These are phyloP conservation scores for Dioscorea zingiberensis DNA, from an alignment of 106 monocot genomes.

Conservation along the genomic window DNA sequence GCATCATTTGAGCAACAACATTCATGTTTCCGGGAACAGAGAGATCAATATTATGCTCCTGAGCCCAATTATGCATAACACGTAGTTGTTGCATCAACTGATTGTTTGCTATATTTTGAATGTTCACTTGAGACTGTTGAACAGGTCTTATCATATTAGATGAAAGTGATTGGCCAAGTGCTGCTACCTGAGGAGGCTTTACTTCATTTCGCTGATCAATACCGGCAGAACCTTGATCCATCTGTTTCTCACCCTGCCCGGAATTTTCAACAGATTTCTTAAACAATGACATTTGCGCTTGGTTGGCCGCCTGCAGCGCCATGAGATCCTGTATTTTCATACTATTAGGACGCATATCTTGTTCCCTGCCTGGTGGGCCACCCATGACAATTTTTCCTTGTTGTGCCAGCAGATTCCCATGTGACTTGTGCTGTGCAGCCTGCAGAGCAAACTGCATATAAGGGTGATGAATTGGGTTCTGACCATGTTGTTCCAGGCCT, in stretches of 20 bases:
- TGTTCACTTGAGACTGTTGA: constrained; percentile 36
- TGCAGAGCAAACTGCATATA: constrained; percentile 67
- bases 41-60: constrained; percentile 74
- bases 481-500: constrained; percentile 30
- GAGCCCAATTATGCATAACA: constrained; percentile 81
- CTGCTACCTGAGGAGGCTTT: constrained; percentile 33
- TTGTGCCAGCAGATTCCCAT: constrained; percentile 35
- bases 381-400: constrained; percentile 39
- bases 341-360: constrained; percentile 36
- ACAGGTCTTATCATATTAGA: constrained; percentile 29
- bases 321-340: constrained; percentile 79
- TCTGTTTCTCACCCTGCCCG: constrained; percentile 29
- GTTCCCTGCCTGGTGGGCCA: constrained; percentile 33
- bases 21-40: constrained; percentile 66
- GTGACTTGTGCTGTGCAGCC: constrained; percentile 67
- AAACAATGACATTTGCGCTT: constrained; percentile 26
- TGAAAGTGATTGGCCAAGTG: constrained; percentile 25
- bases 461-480: constrained; percentile 56
- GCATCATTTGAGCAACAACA: constrained; percentile 65
- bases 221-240: constrained; percentile 24
- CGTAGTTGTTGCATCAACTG: constrained; percentile 71
- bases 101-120: constrained; percentile 37
- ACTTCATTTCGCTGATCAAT: constrained; percentile 41
- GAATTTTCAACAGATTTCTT: constrained; percentile 38
- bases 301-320: constrained; percentile 41